Evolutionary conservation across 768 basidiomycete genomes (phyloP).

Genomic region (Heimioporus sp.): DNA sequence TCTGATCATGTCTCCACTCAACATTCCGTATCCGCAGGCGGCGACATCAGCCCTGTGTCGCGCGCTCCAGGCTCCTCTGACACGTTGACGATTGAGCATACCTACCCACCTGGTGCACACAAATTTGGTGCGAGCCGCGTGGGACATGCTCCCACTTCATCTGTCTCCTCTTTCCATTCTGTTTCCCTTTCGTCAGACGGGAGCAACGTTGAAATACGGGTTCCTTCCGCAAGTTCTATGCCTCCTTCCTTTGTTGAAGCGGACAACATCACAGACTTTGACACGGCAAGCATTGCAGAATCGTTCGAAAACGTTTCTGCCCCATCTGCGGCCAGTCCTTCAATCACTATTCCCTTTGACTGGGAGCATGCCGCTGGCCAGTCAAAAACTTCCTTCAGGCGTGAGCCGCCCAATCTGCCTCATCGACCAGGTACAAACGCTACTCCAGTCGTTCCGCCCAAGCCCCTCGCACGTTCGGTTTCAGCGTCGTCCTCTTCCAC

Average conservation of each 20-base stretch:
- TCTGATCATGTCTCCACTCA: slow-evolving; percentile 40
- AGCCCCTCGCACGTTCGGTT: slow-evolving; percentile 29
- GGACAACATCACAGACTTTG: slow-evolving; percentile 40
- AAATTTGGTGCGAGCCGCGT: slow-evolving; percentile 33
- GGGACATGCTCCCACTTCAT: slow-evolving; percentile 62
- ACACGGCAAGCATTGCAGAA: slow-evolving; percentile 60
- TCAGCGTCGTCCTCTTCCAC: slow-evolving; percentile 38
- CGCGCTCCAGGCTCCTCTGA: slow-evolving; percentile 39
- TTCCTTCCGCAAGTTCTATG: slow-evolving; percentile 22
- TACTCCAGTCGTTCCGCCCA: slow-evolving; percentile 23
- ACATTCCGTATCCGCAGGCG: slow-evolving; percentile 11
- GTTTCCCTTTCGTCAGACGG: slow-evolving; percentile 74
- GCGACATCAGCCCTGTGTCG: slow-evolving; percentile 15
- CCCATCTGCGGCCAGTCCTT: slow-evolving; percentile 52
- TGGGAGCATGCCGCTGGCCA: slow-evolving; percentile 48
- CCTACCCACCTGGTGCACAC: slow-evolving; percentile 47
- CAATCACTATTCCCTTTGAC: slow-evolving; percentile 44
- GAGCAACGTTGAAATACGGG: slow-evolving; percentile 26
- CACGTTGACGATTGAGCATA: slow-evolving; percentile 56
- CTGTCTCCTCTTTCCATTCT: slow-evolving; percentile 81
- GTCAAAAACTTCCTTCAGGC: slow-evolving; percentile 26
- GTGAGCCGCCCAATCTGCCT: slow-evolving; percentile 47
- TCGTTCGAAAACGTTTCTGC: slow-evolving; percentile 71
- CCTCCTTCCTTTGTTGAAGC: slow-evolving; percentile 49
- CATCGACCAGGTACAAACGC: slow-evolving; percentile 37